phyloP scores from a whole-genome alignment of 352 stramenopile genomes.

The Pythium sp. region DNA sequence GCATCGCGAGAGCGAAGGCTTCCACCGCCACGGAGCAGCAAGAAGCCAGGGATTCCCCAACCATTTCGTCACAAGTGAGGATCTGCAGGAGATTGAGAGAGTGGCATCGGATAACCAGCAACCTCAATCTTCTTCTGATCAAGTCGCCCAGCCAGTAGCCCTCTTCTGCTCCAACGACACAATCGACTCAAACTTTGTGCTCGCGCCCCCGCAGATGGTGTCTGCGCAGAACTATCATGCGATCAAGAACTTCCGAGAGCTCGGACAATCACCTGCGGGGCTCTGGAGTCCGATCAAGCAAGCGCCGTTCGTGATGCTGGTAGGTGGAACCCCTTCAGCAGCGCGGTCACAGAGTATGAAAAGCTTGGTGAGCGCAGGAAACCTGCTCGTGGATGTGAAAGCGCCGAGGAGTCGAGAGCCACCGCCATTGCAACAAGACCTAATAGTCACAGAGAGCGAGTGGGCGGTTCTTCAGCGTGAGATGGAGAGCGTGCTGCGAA shows the following conservation, averaged over 20 bases:
- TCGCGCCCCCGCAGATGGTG: conserved; percentile 44
- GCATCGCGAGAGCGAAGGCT: conserved; percentile 48
- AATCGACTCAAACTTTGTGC: conserved; percentile 70
- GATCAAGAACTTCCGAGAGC: conserved; percentile 27
- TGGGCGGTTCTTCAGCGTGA: conserved; percentile 14
- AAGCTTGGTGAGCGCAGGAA: not conserved
- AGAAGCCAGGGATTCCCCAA: conserved; percentile 62
- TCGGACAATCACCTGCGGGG: conserved; percentile 21
- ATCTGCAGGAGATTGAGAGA: conserved; percentile 17
- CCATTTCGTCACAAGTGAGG: conserved; percentile 29
- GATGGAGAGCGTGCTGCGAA: conserved; percentile 16
- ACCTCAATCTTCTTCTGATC: not conserved
- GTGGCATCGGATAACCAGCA: conserved; percentile 4
- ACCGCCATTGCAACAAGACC: not conserved
- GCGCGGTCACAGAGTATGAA: not conserved
- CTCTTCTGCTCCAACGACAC: conserved; percentile 56
- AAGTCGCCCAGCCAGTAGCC: conserved; percentile 28
- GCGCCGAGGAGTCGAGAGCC: not conserved
- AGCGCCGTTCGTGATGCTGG: conserved; percentile 20
- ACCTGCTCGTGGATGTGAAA: not conserved
- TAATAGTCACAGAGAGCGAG: not conserved
- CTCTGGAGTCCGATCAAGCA: conserved; percentile 49
- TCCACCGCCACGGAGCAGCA: conserved; percentile 49
- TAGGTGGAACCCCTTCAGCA: not conserved
- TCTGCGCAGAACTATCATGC: conserved; percentile 58